A percentile compares a stretch with the other conserved stretches of the same genome.
Evolutionary conservation across 2,329 filamentous ascomycete species (phyloP).

Genomic region (Fusarium cicatricum): DNA sequence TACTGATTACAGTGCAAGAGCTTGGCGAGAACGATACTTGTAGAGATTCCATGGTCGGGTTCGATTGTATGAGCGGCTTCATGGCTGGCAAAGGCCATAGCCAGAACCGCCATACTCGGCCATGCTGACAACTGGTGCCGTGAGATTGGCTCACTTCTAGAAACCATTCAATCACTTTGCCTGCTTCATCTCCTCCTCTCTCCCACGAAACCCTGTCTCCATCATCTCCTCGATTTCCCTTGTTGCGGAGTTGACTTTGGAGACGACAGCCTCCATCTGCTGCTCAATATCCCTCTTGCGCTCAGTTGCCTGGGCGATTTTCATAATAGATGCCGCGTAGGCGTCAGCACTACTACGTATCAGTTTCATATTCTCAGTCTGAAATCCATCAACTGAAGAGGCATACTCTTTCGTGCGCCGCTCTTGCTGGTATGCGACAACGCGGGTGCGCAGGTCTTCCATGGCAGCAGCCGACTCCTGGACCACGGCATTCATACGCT

Average conservation of each 20-base stretch:
- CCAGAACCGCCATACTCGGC: not conserved
- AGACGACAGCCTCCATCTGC: slow-evolving; percentile 39
- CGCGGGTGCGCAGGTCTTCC: slow-evolving; percentile 36
- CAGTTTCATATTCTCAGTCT: not conserved
- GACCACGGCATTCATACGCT: slow-evolving; percentile 36
- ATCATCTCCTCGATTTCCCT: slow-evolving; percentile 43
- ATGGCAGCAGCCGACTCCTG: slow-evolving; percentile 38
- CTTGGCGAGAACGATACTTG: too few relatives aligned
- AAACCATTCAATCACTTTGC: not conserved
- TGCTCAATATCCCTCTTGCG: slow-evolving; percentile 40
- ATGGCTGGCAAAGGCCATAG: not conserved
- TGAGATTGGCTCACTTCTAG: not conserved
- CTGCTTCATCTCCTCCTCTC: slow-evolving; percentile 38
- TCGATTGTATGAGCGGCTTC: not conserved
- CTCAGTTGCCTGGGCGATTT: slow-evolving; percentile 35
- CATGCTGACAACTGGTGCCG: not conserved
- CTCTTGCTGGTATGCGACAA: slow-evolving; percentile 34
- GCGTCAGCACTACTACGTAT: slow-evolving; percentile 24
- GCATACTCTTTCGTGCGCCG: slow-evolving; percentile 36
- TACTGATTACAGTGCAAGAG: too few relatives aligned
- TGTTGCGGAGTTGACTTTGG: slow-evolving; percentile 27
- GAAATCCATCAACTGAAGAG: not conserved
- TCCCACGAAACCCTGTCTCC: slow-evolving; percentile 40
- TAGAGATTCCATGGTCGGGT: too few relatives aligned
- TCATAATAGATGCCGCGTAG: slow-evolving; percentile 23